Evolutionary conservation across 1,139 yeast genomes (phyloP), one percentile per base, ranked within the genome.

Genomic region (Arxiozyma heterogenica): DNA sequence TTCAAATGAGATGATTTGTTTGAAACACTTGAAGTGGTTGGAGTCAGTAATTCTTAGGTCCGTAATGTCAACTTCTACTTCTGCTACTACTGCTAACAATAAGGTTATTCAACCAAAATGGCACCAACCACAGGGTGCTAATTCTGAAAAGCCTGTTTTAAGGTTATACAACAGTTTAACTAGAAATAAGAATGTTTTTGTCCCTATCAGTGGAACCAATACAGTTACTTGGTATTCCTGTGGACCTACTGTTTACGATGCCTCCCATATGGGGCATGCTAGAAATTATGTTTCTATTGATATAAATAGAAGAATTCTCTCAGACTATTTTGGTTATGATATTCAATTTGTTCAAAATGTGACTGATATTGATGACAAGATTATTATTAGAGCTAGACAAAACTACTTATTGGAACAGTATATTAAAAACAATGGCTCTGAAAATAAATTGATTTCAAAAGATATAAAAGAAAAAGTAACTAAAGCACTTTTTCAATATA

Each of bases 191-290:
- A 86, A 82, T 44, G 86, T 77, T 53, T 91, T 93, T 63, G 70
- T 81, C 22, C 93, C 98, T 3, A 71, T 76, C 55, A 73, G 75
- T 51, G 69, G 71, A 4, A 75, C 77, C 1, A 80, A 81, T 57
- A 81, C 80, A 57, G 84, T 93, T 52, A 80, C 91, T 3, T 93
- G 99, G 99, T 93, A 93, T 73, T 87, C 91, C 54, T 93, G 99
- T 77, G 99, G 99, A 6, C 98, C 98, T 15, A 93, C 99, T 0
- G 98, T 93, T n/a, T 93, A 93, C 66, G 96, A 93, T 70, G 84
- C 94, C 47, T 82, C 94, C 52, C 99, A 93, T 68, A 89, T 93
- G 97, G 99, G 99, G n/a, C 99, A 94, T 71, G 98, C 98, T 22
- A 78, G 98, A 71, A 93, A 93, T 73, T 94, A 93, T 68, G 98